phyloP scores from a whole-genome alignment of 345 rosid species.

The Pistacia vera region DNA sequence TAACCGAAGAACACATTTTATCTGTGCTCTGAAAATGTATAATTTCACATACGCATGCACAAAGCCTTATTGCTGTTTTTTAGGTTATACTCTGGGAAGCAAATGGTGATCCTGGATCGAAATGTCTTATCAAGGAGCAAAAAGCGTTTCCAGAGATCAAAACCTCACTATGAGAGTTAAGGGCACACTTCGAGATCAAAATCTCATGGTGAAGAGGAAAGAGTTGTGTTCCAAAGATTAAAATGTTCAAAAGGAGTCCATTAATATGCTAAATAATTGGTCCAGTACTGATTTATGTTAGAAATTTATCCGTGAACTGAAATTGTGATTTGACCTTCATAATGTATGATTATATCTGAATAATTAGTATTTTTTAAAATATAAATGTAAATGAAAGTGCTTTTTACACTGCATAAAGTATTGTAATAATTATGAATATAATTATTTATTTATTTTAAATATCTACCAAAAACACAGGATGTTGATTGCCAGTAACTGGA shows the following conservation, averaged over 20 bases:
- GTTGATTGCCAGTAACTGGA: no score
- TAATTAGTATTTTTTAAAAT: no score
- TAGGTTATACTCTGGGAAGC: slow-evolving; percentile 1
- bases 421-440: no score
- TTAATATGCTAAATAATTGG: not conserved
- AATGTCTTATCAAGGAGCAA: not conserved
- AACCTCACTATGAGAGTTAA: not conserved
- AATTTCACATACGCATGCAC: slow-evolving; percentile 1
- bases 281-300: not conserved
- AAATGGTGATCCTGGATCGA: not conserved
- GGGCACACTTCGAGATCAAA: not conserved
- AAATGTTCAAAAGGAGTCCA: not conserved
- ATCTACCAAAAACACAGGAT: no score
- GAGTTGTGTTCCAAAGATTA: not conserved
- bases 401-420: no score
- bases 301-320: no score
- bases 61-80: not conserved
- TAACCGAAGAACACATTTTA: not conserved
- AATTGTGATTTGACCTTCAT: no score
- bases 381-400: no score
- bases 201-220: not conserved
- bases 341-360: no score
- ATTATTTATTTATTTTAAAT: no score
- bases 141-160: not conserved
- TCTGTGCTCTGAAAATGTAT: not conserved